A percentile compares a stretch with the other conserved stretches of the same genome.
These are phyloP conservation scores for Russula olivacea DNA, from an alignment of 768 basidiomycete genomes.

Conservation along the genomic window DNA sequence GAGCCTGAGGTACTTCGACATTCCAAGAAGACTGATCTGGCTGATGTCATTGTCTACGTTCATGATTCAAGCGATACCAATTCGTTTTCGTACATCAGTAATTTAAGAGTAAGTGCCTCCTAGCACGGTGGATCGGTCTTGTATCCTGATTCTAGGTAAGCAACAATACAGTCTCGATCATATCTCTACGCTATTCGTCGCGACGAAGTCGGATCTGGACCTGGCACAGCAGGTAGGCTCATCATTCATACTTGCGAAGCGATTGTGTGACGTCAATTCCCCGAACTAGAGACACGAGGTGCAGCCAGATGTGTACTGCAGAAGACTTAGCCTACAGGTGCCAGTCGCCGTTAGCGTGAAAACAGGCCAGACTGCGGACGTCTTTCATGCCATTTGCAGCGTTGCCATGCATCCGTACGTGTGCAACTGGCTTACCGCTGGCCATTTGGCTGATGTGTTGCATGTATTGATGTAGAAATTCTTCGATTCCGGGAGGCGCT, in stretches of 20 bases:
- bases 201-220: constrained; percentile 98
- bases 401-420: constrained; percentile 86
- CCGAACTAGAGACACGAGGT: constrained; percentile 85
- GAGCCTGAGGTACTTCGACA: constrained; percentile 87
- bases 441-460: constrained; percentile 14
- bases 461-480: constrained; percentile 26
- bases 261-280: not conserved
- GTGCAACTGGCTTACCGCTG: constrained; percentile 1
- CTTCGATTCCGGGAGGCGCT: constrained; percentile 75
- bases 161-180: constrained; percentile 97
- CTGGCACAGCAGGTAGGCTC: constrained; percentile 80
- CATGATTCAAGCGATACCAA: constrained; percentile 98
- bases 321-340: constrained; percentile 81
- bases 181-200: constrained; percentile 93
- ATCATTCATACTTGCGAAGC: constrained; percentile 2
- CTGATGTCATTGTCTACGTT: constrained; percentile 93
- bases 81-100: constrained; percentile 97
- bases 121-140: constrained; percentile 9
- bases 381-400: constrained; percentile 79
- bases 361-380: constrained; percentile 76
- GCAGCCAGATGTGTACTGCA: constrained; percentile 95
- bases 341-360: constrained; percentile 93
- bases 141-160: constrained; percentile 38
- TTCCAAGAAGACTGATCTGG: constrained; percentile 84
- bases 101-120: constrained; percentile 64